Conservation (phyloP, 352 stramenopile species). For the Phytophthora cactorum region DNA sequence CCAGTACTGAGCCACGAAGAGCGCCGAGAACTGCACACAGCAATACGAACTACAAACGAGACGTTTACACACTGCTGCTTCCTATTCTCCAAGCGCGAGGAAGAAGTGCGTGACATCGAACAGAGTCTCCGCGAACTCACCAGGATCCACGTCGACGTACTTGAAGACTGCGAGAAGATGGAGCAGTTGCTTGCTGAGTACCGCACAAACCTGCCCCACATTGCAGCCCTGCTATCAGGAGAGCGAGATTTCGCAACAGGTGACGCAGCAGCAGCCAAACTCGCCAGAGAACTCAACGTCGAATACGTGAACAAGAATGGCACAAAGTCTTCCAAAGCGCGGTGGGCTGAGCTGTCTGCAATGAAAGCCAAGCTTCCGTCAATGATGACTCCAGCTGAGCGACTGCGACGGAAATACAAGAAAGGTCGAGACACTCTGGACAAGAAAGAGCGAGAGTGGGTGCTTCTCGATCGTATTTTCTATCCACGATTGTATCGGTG, state of each 20-base stretch:
- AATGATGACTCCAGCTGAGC: constrained; percentile 79
- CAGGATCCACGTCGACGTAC: constrained; percentile 64
- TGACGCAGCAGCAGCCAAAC: constrained; percentile 57
- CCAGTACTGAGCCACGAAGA: constrained; percentile 46
- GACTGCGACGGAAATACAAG: constrained; percentile 84
- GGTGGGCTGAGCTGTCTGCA: constrained; percentile 75
- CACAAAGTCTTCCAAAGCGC: constrained; percentile 59
- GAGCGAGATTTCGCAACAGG: constrained; percentile 8
- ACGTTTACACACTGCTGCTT: constrained; percentile 76
- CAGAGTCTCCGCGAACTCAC: constrained; percentile 68
- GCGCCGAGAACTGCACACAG: constrained; percentile 44
- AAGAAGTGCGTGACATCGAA: constrained; percentile 78
- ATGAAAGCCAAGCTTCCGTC: constrained; percentile 79
- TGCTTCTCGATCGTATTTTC: constrained; percentile 75
- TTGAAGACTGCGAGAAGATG: constrained; percentile 67
- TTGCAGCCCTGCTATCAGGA: constrained; percentile 52
- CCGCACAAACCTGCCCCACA: constrained; percentile 51
- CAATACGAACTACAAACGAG: constrained; percentile 38
- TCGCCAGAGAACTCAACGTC: constrained; percentile 63
- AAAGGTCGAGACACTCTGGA: constrained; percentile 62
- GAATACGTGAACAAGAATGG: constrained; percentile 63
- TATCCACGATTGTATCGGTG: constrained; percentile 72
- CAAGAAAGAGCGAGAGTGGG: constrained; percentile 81
- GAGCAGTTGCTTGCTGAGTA: constrained; percentile 63
- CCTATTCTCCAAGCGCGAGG: constrained; percentile 69